Base-by-base conservation (phyloP, 2,329 filamentous ascomycete genomes). In the Spiromastix sp. region DNA sequence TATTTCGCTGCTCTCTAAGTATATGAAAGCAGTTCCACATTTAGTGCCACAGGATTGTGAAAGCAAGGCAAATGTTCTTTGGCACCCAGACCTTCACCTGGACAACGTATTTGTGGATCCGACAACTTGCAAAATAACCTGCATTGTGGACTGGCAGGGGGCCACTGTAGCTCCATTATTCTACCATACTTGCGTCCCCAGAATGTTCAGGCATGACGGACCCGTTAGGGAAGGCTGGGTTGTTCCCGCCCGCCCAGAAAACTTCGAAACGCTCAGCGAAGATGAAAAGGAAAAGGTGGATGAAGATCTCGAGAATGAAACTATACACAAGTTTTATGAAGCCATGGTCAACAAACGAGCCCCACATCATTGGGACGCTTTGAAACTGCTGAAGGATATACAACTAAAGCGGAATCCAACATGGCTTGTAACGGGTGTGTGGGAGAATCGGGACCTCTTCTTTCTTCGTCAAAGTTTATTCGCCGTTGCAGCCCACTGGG, bases 271-370 rank as follows among this genome's bases (percentile, higher is more conserved):
- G 10, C 36, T 57, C 1, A 48, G 36, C 19, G 19, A 46, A 33
- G 32, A 48, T 3, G 48, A 57, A 30, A 40, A 56, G 24, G 49
- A 42, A 20, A 30, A 30, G 18, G 39, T 56, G 7, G 48, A 57
- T 12, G 24, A 38, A 8, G 40, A 55, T 39, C 21, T 57, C n/a
- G 50, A 59, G 32, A 57, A 46, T 19, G 48, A 58, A 36, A 55
- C 34, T 0, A 37, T 55, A 0, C 54, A 57, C 26, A 58, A 58
- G 46, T 58, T 51, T 42, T 57, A 57, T 37, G 48, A 57, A 33
- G 48, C 50, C 11, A 49, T 49, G 37, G 50, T 56, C 1, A 47
- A 30, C 29, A 56, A 51, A 22, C 46, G 47, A 7, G 46, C 48
- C 4, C 50, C 53, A 33, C 34, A 13, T 5, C 53, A 55, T 38